Base-by-base conservation (phyloP, 1,139 yeast genomes). In the Geotrichum carabidarum region DNA sequence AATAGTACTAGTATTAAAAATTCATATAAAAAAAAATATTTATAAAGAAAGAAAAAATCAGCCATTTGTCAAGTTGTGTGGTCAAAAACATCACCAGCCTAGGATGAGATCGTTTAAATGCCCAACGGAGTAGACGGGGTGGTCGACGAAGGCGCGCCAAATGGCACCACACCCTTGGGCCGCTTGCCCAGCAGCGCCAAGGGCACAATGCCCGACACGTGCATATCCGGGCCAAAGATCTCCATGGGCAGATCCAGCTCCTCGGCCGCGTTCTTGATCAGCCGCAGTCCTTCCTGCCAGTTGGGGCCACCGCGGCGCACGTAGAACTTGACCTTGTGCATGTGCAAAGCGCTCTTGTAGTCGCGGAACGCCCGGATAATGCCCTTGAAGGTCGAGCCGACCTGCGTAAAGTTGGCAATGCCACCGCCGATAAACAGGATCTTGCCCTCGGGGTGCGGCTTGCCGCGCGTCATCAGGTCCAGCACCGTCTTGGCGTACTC, bases 181-280 rank as follows among this genome's bases (percentile, higher is more conserved):
- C 72, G 67, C 69, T 73, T 73, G 57, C 71, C 72, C 37, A 60
- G 58, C 45, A 73, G 66, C 36, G 76, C 76, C 51, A 74, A 63
- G 35, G 78, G 78, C 14, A 74, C 78, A 58, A 75, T 75, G 38
- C 78, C 78, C 44, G 75, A 70, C 36, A 74, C 78, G 61, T 74
- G 78, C 78, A 74, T 75, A 59, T 75, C 78, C n/a, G 78, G 78
- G 15, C 78, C 78, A 59, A 71, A 74, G 58, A 75, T 73, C 65
- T 74, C 77, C 78, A 74, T 74, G 46, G 77, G 76, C 59, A 74
- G 64, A 47, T 71, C 73, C 32, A 75, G 70, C 60, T 74, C 78
- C 63, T 75, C 76, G 48, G 77, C 77, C 46, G 77, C 76, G 51
- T 70, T 68, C 68, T 71, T 72, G 65, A 74, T 69, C 53, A 74